phyloP scores from a whole-genome alignment of 805 yeast genomes.

The Myxozyma neotropica region DNA sequence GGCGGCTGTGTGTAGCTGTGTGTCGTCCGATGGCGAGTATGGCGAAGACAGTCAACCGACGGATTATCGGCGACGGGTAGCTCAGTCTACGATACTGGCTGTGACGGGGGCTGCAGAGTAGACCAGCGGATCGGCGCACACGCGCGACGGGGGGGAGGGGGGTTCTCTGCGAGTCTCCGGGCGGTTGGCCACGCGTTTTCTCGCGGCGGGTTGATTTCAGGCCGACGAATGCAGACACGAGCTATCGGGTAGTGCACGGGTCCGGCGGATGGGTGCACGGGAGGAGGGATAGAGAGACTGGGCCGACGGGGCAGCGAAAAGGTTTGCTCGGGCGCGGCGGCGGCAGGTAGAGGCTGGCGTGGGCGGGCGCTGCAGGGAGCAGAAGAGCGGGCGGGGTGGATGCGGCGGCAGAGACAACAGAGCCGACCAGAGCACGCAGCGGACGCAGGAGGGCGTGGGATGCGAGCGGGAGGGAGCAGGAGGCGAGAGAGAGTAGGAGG shows the following conservation, averaged over 20 bases:
- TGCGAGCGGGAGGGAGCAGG: conserved; percentile 1
- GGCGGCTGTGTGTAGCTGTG: not conserved
- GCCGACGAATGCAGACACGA: not conserved
- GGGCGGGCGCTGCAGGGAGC: conserved; percentile 1
- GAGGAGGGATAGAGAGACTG: not conserved
- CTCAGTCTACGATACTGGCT: too few relatives aligned
- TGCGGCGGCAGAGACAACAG: conserved; percentile 11
- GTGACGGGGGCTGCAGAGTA: too few relatives aligned
- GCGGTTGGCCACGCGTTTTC: too few relatives aligned
- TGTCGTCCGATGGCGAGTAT: too few relatives aligned
- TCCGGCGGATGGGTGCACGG: too few relatives aligned
- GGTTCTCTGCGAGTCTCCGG: too few relatives aligned
- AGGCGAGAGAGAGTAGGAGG: conserved; percentile 2
- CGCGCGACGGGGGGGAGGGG: not conserved
- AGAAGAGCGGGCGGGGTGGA: too few relatives aligned
- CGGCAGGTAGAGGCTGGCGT: conserved; percentile 4
- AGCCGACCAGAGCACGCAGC: too few relatives aligned
- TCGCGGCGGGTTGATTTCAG: too few relatives aligned
- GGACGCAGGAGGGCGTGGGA: not conserved
- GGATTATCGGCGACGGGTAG: too few relatives aligned
- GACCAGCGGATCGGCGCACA: not conserved
- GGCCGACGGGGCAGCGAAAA: not conserved
- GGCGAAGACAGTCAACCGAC: too few relatives aligned
- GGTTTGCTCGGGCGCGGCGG: not conserved
- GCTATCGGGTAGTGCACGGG: too few relatives aligned